Conservation (phyloP, 345 rosid species). For the Cochlearia excelsa region DNA sequence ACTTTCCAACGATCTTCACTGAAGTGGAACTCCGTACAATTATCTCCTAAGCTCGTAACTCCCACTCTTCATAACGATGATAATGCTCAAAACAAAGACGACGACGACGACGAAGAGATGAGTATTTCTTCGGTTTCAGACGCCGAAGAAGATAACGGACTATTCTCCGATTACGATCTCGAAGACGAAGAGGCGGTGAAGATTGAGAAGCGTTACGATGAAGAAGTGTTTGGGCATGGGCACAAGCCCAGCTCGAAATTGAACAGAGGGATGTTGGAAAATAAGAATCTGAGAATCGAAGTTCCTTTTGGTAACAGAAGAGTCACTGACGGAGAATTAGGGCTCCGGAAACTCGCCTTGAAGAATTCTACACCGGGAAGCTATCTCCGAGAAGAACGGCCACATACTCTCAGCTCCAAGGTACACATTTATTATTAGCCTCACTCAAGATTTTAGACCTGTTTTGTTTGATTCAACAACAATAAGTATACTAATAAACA, state of each 20-base stretch:
- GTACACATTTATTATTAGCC: constrained; percentile 13
- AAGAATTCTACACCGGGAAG: constrained; percentile 41
- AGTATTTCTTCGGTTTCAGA: constrained; percentile 66
- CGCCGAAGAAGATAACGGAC: constrained; percentile 25
- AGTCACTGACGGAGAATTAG: constrained; percentile 52
- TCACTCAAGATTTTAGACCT: background rate
- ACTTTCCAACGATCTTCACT: constrained; percentile 46
- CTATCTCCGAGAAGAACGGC: constrained; percentile 43
- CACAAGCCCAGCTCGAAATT: constrained; percentile 35
- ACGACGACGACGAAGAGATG: constrained; percentile 36
- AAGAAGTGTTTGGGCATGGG: constrained; percentile 37
- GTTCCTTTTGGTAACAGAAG: constrained; percentile 55
- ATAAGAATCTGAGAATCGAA: constrained; percentile 61
- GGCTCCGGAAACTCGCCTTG: constrained; percentile 22
- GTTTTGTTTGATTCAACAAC: background rate
- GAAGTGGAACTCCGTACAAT: constrained; percentile 50
- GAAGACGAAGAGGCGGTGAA: constrained; percentile 25
- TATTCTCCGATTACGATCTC: constrained; percentile 42
- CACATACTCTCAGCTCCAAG: constrained; percentile 46
- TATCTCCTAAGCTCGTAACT: constrained; percentile 44
- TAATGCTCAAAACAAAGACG: too few species aligned
- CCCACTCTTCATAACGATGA: constrained; percentile 12
- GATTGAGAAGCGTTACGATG: constrained; percentile 30
- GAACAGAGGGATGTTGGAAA: constrained; percentile 57
- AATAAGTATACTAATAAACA: constrained; percentile 15